These are phyloP conservation scores for Phytophthora agathidicida DNA, from an alignment of 352 stramenopile species.

Conservation along the genomic window DNA sequence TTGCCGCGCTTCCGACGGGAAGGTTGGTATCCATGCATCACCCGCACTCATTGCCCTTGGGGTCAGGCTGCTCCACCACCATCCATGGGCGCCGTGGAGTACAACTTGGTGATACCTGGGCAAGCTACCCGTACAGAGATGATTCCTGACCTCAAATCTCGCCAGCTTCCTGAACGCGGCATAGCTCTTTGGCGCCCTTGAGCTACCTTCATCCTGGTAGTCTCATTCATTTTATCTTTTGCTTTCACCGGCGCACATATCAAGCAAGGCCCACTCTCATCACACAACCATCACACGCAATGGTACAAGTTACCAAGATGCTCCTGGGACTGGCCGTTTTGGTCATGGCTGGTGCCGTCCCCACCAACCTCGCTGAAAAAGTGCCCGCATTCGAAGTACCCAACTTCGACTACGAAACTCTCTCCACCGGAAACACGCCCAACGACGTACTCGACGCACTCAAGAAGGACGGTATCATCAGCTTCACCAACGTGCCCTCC, in stretches of 20 bases:
- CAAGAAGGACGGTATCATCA: slow-evolving; percentile 73
- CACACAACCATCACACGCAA: no score
- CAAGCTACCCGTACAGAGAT: slow-evolving; percentile 36
- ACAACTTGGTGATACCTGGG: slow-evolving; percentile 16
- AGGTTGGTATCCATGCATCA: slow-evolving; percentile 19
- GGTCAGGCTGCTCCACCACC: slow-evolving; percentile 14
- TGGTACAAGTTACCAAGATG: slow-evolving; percentile 38
- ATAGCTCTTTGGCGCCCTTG: not conserved
- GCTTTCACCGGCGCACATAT: slow-evolving; percentile 19
- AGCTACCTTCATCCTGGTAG: slow-evolving; percentile 4
- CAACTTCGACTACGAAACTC: slow-evolving; percentile 58
- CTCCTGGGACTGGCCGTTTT: slow-evolving; percentile 22
- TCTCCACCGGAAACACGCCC: slow-evolving; percentile 39
- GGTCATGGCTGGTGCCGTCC: slow-evolving; percentile 10
- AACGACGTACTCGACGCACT: slow-evolving; percentile 54
- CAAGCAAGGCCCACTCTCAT: no score
- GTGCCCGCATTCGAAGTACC: slow-evolving; percentile 53
- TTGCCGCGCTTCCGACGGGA: slow-evolving; percentile 17
- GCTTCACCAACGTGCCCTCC: slow-evolving; percentile 61
- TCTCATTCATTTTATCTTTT: slow-evolving; percentile 26
- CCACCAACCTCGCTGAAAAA: slow-evolving; percentile 23
- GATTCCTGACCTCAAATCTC: slow-evolving; percentile 11
- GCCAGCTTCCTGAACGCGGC: not conserved
- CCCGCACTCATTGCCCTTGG: slow-evolving; percentile 12
- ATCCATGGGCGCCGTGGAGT: not conserved